Conservation (phyloP, 768 basidiomycete species). For the Kockovaella imperatae region DNA sequence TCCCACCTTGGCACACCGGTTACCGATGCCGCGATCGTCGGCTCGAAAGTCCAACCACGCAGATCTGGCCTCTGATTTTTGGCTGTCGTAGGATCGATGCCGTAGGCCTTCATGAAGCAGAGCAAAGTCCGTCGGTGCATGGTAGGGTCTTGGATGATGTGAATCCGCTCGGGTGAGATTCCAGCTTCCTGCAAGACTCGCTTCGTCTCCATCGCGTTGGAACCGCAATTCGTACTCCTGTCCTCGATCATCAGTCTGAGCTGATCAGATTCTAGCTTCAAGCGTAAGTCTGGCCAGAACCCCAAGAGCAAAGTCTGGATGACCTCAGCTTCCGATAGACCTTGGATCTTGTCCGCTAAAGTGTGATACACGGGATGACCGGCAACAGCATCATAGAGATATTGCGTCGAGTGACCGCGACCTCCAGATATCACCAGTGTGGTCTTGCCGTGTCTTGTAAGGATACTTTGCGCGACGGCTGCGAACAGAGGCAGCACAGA, state of each 20-base stretch:
- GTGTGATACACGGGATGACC: constrained; percentile 4
- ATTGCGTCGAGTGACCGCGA: constrained; percentile 10
- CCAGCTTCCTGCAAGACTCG: neutral
- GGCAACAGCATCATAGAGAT: constrained; percentile 6
- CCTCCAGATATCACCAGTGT: constrained; percentile 9
- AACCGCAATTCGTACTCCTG: constrained; percentile 14
- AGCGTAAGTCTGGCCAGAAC: constrained; percentile 4
- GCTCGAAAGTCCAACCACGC: neutral
- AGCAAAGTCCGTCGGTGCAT: constrained; percentile 11
- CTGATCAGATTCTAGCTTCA: neutral
- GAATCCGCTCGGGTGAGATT: constrained; percentile 1
- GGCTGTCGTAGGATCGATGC: neutral
- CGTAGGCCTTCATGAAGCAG: constrained; percentile 3
- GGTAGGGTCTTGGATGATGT: constrained; percentile 14
- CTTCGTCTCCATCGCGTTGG: constrained; percentile 4
- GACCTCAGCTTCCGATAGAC: constrained; percentile 3
- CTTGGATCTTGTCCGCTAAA: neutral
- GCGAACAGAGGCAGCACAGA: too few species aligned
- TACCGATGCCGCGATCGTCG: neutral
- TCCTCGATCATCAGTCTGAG: constrained; percentile 8
- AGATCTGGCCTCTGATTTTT: neutral
- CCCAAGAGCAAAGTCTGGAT: neutral
- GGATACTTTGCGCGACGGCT: too few species aligned
- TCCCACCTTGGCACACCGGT: neutral
- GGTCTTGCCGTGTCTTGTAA: too few species aligned